Conservation (phyloP, 768 basidiomycete genomes). For the Butyriboletus loyo region DNA sequence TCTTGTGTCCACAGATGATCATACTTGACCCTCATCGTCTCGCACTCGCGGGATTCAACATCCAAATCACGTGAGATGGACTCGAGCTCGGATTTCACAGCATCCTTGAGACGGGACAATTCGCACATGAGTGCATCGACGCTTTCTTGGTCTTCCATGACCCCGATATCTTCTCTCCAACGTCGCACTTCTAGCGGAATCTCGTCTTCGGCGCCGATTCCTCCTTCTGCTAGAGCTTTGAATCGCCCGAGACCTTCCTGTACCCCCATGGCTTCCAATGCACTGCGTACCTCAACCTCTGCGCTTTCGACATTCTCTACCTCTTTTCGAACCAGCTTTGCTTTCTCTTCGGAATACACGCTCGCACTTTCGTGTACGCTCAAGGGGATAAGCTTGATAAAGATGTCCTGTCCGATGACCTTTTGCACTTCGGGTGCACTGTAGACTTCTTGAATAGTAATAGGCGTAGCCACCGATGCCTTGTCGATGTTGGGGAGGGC, state of each 20-base stretch:
- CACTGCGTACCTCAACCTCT: constrained; percentile 75
- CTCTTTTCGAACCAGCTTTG: constrained; percentile 86
- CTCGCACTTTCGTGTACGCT: constrained; percentile 95
- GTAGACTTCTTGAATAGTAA: constrained; percentile 94
- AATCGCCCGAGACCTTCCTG: constrained; percentile 67
- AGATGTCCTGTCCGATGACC: constrained; percentile 91
- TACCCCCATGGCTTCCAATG: constrained; percentile 79
- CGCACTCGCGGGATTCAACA: constrained; percentile 81
- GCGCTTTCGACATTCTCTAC: constrained; percentile 83
- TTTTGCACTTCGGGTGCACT: constrained; percentile 88
- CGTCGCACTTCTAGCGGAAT: constrained; percentile 67
- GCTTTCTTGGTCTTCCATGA: constrained; percentile 65
- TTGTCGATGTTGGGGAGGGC: constrained; percentile 82
- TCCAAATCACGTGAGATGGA: constrained; percentile 67
- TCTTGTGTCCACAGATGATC: constrained; percentile 84
- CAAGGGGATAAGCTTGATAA: constrained; percentile 81
- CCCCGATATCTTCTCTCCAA: constrained; percentile 70
- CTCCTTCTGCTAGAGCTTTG: constrained; percentile 67
- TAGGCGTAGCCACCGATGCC: constrained; percentile 72
- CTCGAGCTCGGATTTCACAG: constrained; percentile 61
- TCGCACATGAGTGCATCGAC: constrained; percentile 63
- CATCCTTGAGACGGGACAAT: constrained; percentile 55
- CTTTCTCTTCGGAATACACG: constrained; percentile 98
- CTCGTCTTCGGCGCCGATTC: constrained; percentile 59
- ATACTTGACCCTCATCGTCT: constrained; percentile 83